These are phyloP conservation scores for Eucalyptus sp. DNA, from an alignment of 345 rosid species.

Conservation along the genomic window DNA sequence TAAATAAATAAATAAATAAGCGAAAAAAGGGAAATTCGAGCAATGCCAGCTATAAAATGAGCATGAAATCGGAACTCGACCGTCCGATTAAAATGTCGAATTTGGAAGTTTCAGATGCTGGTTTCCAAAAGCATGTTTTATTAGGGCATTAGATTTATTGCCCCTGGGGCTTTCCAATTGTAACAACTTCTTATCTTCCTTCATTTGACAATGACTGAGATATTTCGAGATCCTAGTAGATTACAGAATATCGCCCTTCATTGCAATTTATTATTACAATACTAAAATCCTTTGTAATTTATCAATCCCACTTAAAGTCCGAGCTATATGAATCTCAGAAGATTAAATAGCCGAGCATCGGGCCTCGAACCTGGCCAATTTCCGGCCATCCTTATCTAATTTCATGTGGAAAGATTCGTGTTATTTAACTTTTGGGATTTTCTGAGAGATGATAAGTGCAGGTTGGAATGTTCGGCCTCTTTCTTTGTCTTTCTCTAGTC, in stretches of 20 bases:
- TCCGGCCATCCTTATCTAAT: background rate
- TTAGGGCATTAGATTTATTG: background rate
- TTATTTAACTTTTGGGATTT: background rate
- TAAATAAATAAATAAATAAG: fast-evolving
- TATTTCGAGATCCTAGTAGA: background rate
- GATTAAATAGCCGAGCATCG: background rate
- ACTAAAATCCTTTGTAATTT: background rate
- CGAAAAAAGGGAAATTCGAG: background rate
- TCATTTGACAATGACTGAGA: background rate
- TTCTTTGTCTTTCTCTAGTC: background rate
- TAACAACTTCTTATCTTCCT: background rate
- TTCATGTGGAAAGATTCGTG: background rate
- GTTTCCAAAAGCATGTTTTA: background rate
- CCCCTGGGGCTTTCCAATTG: background rate
- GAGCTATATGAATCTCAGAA: background rate
- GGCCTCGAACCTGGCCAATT: background rate
- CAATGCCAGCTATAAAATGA: background rate
- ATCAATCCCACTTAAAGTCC: background rate
- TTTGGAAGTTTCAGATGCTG: background rate
- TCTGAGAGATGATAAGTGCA: background rate
- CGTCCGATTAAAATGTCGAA: background rate
- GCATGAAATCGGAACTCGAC: background rate
- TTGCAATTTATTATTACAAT: fast-evolving
- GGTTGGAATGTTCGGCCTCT: background rate
- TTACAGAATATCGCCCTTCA: background rate